These are phyloP conservation scores for Penicillium sp. DNA, from an alignment of 2,329 filamentous ascomycete genomes.

Conservation along the genomic window DNA sequence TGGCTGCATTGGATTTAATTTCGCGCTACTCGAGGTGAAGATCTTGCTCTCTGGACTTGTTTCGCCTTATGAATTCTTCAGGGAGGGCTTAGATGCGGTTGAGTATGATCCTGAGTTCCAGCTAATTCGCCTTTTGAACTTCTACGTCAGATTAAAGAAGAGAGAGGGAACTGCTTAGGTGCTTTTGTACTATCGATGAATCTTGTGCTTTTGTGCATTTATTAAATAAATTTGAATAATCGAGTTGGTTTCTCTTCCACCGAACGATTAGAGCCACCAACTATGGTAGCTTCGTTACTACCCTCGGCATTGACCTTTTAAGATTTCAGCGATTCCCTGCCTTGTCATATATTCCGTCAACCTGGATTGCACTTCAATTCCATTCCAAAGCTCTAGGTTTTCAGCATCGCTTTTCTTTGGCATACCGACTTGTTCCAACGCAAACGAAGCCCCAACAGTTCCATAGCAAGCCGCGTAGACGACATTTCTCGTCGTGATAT, in stretches of 20 bases:
- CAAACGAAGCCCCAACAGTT: constrained; percentile 40
- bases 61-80: constrained; percentile 60
- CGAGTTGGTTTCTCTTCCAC: too few species aligned
- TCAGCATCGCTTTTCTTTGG: constrained; percentile 13
- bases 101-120: constrained; percentile 41
- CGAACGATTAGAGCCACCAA: too few species aligned
- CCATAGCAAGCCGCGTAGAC: constrained; percentile 36
- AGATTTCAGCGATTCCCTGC: not conserved
- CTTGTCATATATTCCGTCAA: constrained; percentile 23
- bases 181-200: too few species aligned
- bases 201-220: too few species aligned
- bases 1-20: constrained; percentile 68
- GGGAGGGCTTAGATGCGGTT: constrained; percentile 56
- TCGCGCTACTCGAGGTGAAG: constrained; percentile 65
- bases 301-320: not conserved
- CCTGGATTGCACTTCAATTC: constrained; percentile 11
- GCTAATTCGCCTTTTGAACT: constrained; percentile 31
- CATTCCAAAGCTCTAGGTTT: constrained; percentile 26
- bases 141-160: constrained; percentile 25
- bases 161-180: too few species aligned
- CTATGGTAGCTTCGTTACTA: too few species aligned
- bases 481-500: constrained; percentile 22
- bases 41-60: constrained; percentile 60
- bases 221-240: too few species aligned
- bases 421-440: constrained; percentile 36